Evolutionary conservation across 805 yeast species (phyloP), one percentile per base, ranked within the genome.

Genomic region (Kazachstania taianensis): DNA sequence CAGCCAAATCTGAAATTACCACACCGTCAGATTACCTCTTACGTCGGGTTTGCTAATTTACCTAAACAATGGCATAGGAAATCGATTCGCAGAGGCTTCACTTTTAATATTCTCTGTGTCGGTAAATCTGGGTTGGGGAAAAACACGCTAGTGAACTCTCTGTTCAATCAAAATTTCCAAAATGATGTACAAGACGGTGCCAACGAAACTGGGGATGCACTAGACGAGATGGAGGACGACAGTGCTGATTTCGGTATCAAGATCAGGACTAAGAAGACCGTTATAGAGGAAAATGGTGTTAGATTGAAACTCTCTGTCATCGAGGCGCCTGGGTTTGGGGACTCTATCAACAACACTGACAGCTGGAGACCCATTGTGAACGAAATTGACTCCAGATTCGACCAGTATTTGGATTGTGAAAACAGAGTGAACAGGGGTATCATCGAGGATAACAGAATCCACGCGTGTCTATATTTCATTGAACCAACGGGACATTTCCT

Each of bases 31-130:
- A 74, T 89, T 49, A 82, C 79, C 48, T 89, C 94, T 3, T 87
- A 81, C 57, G 98, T 92, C 38, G 98, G 98, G 5, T 92, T 92
- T 64, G 94, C 96, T 47, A 92, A 87, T 63, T 70, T 92, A 54
- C 98, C 98, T 40, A 92, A 87, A 57, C 98, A 92, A 67, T 92
- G 96, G 96, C 97, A 92, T 65, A 78, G 95, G 63, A 85, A 82
- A 62, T 80, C 94, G 2, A 75, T 85, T 42, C 79, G 81, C 61
- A 73, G 83, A 54, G 98, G 98, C 10, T 92, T 92, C 69, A 73
- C 69, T 50, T 73, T 92, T 57, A 92, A 92, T 58, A 58, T 92
- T 42, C 73, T 92, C 75, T 85, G 84, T 40, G 94, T 87, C 43
- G 94, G 94, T 47, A 94, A 84, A 65, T 68, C 78, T 41, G 96